These are phyloP conservation scores for Dorcoceras hygrometricum DNA, from an alignment of 257 asterid genomes.

Conservation along the genomic window DNA sequence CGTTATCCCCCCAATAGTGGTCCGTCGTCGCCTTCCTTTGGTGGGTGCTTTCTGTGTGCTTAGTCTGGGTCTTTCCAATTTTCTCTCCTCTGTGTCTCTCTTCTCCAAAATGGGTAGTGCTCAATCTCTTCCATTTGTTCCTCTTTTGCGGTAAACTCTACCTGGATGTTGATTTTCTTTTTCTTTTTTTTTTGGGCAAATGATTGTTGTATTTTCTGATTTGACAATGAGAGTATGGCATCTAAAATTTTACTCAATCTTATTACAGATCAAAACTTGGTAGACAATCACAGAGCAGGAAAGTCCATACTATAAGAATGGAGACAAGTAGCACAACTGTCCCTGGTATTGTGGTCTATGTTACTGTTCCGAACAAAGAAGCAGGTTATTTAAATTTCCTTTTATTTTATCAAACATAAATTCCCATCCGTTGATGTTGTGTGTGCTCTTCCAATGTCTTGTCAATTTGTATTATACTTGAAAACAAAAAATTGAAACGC, in stretches of 20 bases:
- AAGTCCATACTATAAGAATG: conserved; percentile 55
- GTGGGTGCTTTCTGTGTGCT: conserved; percentile 84
- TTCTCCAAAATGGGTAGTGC: conserved; percentile 45
- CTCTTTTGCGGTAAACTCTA: conserved; percentile 48
- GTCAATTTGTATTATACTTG: background rate
- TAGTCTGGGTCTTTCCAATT: conserved; percentile 71
- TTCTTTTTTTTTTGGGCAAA: background rate
- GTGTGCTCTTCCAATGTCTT: background rate
- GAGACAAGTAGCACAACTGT: conserved; percentile 61
- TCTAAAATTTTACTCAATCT: conserved; percentile 19
- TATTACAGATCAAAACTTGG: conserved; percentile 42
- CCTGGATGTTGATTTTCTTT: conserved; percentile 12
- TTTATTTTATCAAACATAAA: background rate
- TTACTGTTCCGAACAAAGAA: conserved; percentile 89
- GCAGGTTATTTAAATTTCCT: conserved; percentile 44
- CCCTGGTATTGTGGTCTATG: conserved; percentile 93
- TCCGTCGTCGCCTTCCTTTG: conserved; percentile 65
- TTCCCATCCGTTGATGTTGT: background rate
- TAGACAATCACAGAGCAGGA: conserved; percentile 32
- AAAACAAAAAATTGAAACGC: no score
- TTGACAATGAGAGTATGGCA: conserved; percentile 18
- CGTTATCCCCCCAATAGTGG: conserved; percentile 53
- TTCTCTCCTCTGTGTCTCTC: conserved; percentile 40
- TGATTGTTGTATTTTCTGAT: conserved; percentile 6
- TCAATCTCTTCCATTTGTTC: conserved; percentile 47